A percentile compares a stretch with the other conserved stretches of the same genome.
phyloP scores from a whole-genome alignment of 192 early-diverging fungal genomes.

The Mortierella antarctica region DNA sequence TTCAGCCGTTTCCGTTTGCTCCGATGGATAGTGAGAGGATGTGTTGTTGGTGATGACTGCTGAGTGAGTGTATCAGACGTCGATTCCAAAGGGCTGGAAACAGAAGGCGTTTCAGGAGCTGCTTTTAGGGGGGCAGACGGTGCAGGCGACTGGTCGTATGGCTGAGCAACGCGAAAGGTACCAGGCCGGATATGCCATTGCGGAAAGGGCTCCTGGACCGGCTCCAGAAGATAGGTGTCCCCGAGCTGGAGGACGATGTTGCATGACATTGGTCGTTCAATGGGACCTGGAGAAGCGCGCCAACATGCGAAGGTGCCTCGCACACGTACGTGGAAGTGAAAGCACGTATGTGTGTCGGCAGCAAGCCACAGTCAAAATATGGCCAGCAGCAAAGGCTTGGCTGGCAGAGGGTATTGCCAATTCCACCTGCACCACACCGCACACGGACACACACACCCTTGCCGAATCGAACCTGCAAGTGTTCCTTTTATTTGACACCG shows the following conservation, averaged over 20 bases:
- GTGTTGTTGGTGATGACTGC: background rate
- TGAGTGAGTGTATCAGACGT: background rate
- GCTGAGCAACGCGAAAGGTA: constrained; percentile 33
- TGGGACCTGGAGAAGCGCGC: background rate
- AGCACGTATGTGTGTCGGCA: too few relatives aligned
- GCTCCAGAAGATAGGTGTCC: constrained; percentile 19
- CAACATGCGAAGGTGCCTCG: too few relatives aligned
- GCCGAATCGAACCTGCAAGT: background rate
- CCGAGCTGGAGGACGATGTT: background rate
- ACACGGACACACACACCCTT: too few relatives aligned
- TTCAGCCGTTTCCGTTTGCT: too few relatives aligned
- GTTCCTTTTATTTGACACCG: background rate
- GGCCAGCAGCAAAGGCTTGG: too few relatives aligned
- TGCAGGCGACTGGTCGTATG: constrained; percentile 13
- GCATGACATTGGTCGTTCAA: constrained; percentile 15
- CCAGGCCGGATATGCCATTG: constrained; percentile 41
- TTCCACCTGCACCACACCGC: too few relatives aligned
- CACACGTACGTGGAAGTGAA: too few relatives aligned
- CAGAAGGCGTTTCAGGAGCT: too few relatives aligned
- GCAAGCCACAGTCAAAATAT: too few relatives aligned
- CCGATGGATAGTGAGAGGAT: background rate
- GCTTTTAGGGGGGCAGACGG: too few relatives aligned
- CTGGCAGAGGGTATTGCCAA: too few relatives aligned
- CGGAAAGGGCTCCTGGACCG: constrained; percentile 4
- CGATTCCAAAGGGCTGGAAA: too few relatives aligned